phyloP scores from a whole-genome alignment of 169 alveolate species.

The Plasmodium billcollinsi region DNA sequence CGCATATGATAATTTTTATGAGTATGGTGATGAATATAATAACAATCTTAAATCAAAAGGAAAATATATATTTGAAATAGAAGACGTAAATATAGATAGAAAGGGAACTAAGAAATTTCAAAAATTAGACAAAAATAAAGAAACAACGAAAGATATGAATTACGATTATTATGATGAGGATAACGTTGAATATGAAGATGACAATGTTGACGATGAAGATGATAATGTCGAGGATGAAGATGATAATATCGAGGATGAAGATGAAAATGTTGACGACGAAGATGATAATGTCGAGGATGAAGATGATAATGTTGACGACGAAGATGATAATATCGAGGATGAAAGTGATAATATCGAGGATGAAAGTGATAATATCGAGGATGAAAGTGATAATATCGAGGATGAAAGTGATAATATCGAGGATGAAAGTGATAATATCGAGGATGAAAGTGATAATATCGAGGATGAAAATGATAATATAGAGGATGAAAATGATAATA shows the following conservation, averaged over 20 bases:
- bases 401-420: constrained; percentile 2
- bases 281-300: constrained; percentile 5
- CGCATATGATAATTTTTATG: constrained; percentile 20
- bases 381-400: neutral
- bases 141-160: neutral
- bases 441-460: neutral
- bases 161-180: constrained; percentile 5
- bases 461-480: constrained; percentile 22
- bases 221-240: constrained; percentile 15
- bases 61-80: neutral
- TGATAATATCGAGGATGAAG: neutral
- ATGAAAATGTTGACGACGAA: neutral
- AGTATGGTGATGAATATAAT: constrained; percentile 1
- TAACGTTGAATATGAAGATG: neutral
- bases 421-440: constrained; percentile 1
- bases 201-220: neutral
- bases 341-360: neutral
- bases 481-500: neutral
- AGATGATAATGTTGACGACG: constrained; percentile 12
- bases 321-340: neutral
- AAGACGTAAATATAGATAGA: constrained; percentile 3
- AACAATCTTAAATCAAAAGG: neutral
- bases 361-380: neutral
- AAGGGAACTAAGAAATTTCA: neutral
- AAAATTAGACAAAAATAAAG: constrained; percentile 1